phyloP scores from a whole-genome alignment of 352 stramenopile species.

The Pythium grandisporangium region DNA sequence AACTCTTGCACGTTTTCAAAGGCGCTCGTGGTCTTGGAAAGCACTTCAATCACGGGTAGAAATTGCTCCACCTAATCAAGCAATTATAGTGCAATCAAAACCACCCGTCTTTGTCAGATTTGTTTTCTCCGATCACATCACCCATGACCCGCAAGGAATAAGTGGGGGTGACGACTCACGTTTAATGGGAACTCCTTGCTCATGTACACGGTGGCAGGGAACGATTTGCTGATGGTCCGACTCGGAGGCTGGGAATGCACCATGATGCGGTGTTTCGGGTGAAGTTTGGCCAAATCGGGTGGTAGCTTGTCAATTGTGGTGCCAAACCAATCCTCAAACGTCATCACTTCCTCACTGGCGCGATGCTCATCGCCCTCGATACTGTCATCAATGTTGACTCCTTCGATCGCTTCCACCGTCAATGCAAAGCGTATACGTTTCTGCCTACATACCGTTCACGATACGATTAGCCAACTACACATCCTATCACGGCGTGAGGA shows the following conservation, averaged over 20 bases:
- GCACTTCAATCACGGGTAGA: slow-evolving; percentile 52
- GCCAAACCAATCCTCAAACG: slow-evolving; percentile 58
- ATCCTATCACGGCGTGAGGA: not conserved
- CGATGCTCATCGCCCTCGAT: slow-evolving; percentile 21
- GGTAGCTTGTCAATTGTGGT: slow-evolving; percentile 30
- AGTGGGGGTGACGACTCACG: slow-evolving; percentile 11
- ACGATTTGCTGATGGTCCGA: slow-evolving; percentile 38
- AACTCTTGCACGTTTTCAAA: slow-evolving; percentile 59
- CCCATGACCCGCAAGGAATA: not conserved
- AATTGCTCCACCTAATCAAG: slow-evolving; percentile 39
- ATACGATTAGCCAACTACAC: too few relatives aligned
- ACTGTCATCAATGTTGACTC: slow-evolving; percentile 3
- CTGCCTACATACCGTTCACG: slow-evolving; percentile 9
- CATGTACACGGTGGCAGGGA: slow-evolving; percentile 48
- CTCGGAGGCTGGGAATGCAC: slow-evolving; percentile 34
- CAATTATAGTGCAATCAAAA: too few relatives aligned
- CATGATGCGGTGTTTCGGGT: slow-evolving; percentile 37
- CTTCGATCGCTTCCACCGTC: slow-evolving; percentile 1
- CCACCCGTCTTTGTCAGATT: too few relatives aligned
- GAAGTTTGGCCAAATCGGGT: slow-evolving; percentile 14
- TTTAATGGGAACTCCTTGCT: slow-evolving; percentile 49
- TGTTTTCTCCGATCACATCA: not conserved
- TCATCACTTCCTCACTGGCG: slow-evolving; percentile 28
- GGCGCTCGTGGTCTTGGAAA: slow-evolving; percentile 51
- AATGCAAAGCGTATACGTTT: slow-evolving; percentile 36